phyloP scores from a whole-genome alignment of 164 flowering plant species.

The Vitis labrusca region DNA sequence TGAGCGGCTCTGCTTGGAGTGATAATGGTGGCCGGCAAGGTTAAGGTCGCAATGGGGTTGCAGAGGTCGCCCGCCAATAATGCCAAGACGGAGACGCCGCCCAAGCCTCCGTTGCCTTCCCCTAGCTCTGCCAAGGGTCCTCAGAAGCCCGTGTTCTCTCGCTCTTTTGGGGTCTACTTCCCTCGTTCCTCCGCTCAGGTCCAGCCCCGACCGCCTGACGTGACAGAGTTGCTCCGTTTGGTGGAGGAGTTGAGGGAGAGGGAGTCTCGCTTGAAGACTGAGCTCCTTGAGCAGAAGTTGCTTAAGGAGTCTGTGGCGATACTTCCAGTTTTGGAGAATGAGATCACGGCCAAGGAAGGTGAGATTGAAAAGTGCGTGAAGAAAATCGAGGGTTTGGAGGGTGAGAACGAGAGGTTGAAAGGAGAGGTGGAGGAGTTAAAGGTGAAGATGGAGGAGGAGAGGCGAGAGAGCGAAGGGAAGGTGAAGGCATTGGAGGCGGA shows the following conservation, averaged over 20 bases:
- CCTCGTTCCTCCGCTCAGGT: constrained; percentile 90
- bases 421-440: constrained; percentile 34
- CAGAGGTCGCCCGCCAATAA: constrained; percentile 51
- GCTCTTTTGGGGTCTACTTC: constrained; percentile 90
- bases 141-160: constrained; percentile 48
- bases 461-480: constrained; percentile 16
- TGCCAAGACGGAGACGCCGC: constrained; percentile 32
- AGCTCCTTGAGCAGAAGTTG: constrained; percentile 73
- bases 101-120: constrained; percentile 34
- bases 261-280: constrained; percentile 66
- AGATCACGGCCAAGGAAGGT: constrained; percentile 47
- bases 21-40: constrained; percentile 83
- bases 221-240: constrained; percentile 60
- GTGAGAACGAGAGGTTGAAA: constrained; percentile 50
- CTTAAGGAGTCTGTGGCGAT: constrained; percentile 64
- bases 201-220: constrained; percentile 88
- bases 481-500: constrained; percentile 32
- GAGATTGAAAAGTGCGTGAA: constrained; percentile 33
- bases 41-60: constrained; percentile 65
- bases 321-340: constrained; percentile 65
- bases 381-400: constrained; percentile 42
- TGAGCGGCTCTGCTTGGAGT: not conserved
- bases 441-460: constrained; percentile 32
- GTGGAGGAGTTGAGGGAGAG: constrained; percentile 77
- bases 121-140: constrained; percentile 25